Evolutionary conservation across 306 rosid genomes (phyloP).

Genomic region (Vigna unguiculata): DNA sequence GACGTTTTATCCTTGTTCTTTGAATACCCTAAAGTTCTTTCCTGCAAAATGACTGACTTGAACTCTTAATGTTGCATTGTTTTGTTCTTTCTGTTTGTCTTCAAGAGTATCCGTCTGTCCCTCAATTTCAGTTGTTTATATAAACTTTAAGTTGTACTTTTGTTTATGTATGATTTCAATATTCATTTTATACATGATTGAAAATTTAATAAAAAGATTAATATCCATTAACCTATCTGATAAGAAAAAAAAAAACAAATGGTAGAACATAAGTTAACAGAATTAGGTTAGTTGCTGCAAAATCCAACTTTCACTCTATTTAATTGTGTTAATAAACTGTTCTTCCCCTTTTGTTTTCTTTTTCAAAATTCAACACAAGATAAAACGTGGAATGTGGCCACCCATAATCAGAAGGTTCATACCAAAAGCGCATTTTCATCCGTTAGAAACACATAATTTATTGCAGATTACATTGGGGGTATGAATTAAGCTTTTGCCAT

Average conservation of each 20-base stretch:
- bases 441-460: background rate
- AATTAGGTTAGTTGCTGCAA: background rate
- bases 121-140: background rate
- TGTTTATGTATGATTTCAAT: too few species aligned
- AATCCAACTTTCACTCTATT: too few species aligned
- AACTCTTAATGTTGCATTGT: background rate
- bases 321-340: background rate
- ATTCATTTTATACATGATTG: too few species aligned
- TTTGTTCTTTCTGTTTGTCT: background rate
- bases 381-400: background rate
- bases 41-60: background rate
- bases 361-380: background rate
- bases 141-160: too few species aligned
- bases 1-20: background rate
- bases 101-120: background rate
- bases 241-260: too few species aligned
- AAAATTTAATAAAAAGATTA: too few species aligned
- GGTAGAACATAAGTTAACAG: background rate
- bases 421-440: background rate
- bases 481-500: background rate
- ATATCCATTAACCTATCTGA: background rate
- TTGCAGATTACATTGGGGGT: background rate
- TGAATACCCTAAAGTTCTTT: background rate
- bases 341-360: background rate
- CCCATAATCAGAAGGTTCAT: background rate